Conservation (phyloP, 257 asterid genomes). For the Nicotiana obtusifolia region DNA sequence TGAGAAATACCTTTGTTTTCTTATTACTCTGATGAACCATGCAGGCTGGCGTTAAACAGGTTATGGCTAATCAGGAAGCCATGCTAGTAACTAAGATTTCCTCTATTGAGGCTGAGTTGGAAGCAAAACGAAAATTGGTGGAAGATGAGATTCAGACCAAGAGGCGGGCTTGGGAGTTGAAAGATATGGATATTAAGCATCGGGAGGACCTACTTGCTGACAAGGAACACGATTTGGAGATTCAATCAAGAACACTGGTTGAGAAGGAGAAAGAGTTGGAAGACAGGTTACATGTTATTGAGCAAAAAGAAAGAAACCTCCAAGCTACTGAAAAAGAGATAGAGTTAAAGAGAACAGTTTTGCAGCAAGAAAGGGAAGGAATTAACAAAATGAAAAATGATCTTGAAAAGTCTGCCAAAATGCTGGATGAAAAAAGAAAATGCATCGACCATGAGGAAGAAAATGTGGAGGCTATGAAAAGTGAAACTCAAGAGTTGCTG, state of each 20-base stretch:
- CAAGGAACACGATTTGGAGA: conserved; percentile 63
- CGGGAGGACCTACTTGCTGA: conserved; percentile 64
- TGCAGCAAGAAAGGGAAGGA: conserved; percentile 56
- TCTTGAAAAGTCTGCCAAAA: conserved; percentile 50
- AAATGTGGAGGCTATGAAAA: conserved; percentile 59
- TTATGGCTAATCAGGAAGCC: conserved; percentile 51
- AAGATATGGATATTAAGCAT: conserved; percentile 74
- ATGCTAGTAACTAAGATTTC: conserved; percentile 44
- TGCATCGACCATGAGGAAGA: conserved; percentile 52
- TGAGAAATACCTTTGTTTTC: not conserved
- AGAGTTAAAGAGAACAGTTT: conserved; percentile 33
- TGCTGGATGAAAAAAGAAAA: conserved; percentile 55
- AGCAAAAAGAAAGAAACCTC: conserved; percentile 54
- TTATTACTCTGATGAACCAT: conserved; percentile 20
- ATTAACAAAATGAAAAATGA: conserved; percentile 44
- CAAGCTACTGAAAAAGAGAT: conserved; percentile 47
- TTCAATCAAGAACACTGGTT: conserved; percentile 36
- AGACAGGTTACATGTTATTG: conserved; percentile 38
- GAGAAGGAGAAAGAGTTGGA: conserved; percentile 61
- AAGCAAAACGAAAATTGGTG: conserved; percentile 47
- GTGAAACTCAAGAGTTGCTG: conserved; percentile 67
- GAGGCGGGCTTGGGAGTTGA: conserved; percentile 83
- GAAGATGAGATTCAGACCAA: conserved; percentile 68
- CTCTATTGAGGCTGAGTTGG: conserved; percentile 60
- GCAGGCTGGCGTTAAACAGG: conserved; percentile 59